A percentile compares a stretch with the other conserved stretches of the same genome.
These are phyloP conservation scores for Westerdykella aurantiaca DNA, from an alignment of 2,329 filamentous ascomycete species.

Conservation along the genomic window DNA sequence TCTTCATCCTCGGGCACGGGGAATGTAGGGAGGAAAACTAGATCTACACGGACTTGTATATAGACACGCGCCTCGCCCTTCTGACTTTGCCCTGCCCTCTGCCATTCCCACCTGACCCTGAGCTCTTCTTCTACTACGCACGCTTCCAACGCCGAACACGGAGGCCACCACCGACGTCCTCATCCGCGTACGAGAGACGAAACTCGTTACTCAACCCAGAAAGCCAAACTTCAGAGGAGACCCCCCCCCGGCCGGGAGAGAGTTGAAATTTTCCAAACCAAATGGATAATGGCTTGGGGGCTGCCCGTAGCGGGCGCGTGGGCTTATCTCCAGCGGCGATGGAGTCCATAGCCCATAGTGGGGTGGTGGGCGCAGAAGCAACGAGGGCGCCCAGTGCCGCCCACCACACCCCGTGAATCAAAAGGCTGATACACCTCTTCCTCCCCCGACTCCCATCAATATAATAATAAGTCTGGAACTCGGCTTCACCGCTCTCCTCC, in stretches of 20 bases:
- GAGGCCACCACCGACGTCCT: too few species aligned
- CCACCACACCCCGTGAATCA: not conserved
- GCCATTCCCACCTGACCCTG: not conserved
- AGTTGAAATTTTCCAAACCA: slow-evolving; percentile 21
- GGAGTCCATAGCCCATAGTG: slow-evolving; percentile 7
- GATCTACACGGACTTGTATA: not conserved
- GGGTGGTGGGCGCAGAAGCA: slow-evolving; percentile 9
- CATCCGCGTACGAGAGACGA: too few species aligned
- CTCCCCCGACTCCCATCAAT: not conserved
- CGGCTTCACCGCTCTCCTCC: too few species aligned
- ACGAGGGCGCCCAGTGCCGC: slow-evolving; percentile 1
- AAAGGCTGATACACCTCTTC: slow-evolving; percentile 7
- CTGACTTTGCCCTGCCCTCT: not conserved
- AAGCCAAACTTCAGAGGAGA: slow-evolving; percentile 2
- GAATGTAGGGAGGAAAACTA: not conserved
- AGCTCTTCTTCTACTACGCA: too few species aligned
- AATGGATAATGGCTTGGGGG: slow-evolving; percentile 8
- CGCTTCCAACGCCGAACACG: too few species aligned
- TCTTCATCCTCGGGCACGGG: not conserved
- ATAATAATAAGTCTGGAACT: too few species aligned
- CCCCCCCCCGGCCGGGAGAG: slow-evolving; percentile 11
- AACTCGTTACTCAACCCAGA: too few species aligned
- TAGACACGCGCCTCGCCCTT: not conserved
- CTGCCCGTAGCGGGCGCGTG: slow-evolving; percentile 1
- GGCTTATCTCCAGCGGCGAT: slow-evolving; percentile 24